Conservation (phyloP, 306 rosid genomes). For the Rosa lucieae region DNA sequence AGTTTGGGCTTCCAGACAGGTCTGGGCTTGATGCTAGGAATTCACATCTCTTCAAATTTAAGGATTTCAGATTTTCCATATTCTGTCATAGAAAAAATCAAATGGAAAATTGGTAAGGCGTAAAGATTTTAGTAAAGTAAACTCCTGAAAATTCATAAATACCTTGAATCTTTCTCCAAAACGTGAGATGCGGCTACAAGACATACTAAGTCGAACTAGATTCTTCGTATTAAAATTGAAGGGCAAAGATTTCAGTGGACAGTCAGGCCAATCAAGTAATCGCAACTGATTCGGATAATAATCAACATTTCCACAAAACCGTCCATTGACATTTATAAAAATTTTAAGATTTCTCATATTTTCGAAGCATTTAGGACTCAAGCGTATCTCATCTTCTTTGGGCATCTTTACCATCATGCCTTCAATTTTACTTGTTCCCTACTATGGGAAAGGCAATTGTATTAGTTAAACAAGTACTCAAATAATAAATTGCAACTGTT, state of each 20-base stretch:
- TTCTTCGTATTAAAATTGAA: slow-evolving; percentile 27
- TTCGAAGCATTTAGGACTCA: slow-evolving; percentile 24
- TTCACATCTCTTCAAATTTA: too few relatives aligned
- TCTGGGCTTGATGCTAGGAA: too few relatives aligned
- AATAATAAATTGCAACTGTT: too few relatives aligned
- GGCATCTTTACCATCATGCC: neutral
- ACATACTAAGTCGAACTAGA: slow-evolving; percentile 33
- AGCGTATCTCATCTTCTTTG: neutral
- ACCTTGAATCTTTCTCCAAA: too few relatives aligned
- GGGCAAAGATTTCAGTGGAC: slow-evolving; percentile 33
- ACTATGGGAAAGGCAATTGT: slow-evolving; percentile 7
- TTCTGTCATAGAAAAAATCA: too few relatives aligned
- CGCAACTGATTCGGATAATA: slow-evolving; percentile 33
- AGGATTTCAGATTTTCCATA: too few relatives aligned
- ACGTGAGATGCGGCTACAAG: neutral
- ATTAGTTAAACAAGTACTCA: slow-evolving; percentile 10
- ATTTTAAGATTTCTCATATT: slow-evolving; percentile 32
- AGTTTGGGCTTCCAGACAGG: too few relatives aligned
- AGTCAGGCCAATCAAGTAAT: slow-evolving; percentile 39
- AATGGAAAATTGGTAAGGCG: too few relatives aligned
- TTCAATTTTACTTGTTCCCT: neutral
- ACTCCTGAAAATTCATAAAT: too few relatives aligned
- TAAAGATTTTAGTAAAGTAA: too few relatives aligned
- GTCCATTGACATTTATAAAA: slow-evolving; percentile 26
- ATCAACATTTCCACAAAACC: slow-evolving; percentile 19